A percentile compares a stretch with the other conserved stretches of the same genome.
Conservation (phyloP, 768 basidiomycete species). For the Phaffia tasmanica region DNA sequence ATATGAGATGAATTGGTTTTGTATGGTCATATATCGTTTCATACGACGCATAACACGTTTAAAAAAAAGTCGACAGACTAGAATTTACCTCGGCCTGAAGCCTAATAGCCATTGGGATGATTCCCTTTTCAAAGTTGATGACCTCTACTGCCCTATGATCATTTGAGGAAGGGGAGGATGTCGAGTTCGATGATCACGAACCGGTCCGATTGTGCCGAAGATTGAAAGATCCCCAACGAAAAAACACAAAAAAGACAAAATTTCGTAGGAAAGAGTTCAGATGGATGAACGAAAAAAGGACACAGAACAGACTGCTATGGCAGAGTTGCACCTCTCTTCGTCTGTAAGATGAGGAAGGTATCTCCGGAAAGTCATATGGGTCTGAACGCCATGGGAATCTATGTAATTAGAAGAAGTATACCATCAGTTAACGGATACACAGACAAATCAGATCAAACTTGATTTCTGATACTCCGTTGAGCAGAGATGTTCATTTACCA, state of each 20-base stretch:
- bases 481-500: not conserved
- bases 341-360: conserved; percentile 19
- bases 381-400: conserved; percentile 18
- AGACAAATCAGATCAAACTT: not conserved
- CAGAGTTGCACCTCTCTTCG: not conserved
- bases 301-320: too few species aligned
- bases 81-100: conserved; percentile 2
- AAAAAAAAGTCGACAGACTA: not conserved
- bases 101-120: conserved; percentile 13
- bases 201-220: too few species aligned
- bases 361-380: conserved; percentile 10
- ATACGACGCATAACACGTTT: too few species aligned
- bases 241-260: too few species aligned
- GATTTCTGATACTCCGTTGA: too few species aligned
- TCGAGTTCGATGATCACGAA: too few species aligned
- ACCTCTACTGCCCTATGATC: conserved; percentile 2
- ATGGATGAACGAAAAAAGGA: too few species aligned
- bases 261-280: too few species aligned
- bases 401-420: not conserved
- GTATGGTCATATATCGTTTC: not conserved
- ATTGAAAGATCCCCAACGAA: too few species aligned
- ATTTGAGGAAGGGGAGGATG: not conserved
- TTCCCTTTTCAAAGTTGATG: conserved; percentile 16
- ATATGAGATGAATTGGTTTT: not conserved
- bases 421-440: not conserved